A percentile compares a stretch with the other conserved stretches of the same genome.
phyloP scores from a whole-genome alignment of 1,284 basidiomycete species.

The Cryptococcus floricola region DNA sequence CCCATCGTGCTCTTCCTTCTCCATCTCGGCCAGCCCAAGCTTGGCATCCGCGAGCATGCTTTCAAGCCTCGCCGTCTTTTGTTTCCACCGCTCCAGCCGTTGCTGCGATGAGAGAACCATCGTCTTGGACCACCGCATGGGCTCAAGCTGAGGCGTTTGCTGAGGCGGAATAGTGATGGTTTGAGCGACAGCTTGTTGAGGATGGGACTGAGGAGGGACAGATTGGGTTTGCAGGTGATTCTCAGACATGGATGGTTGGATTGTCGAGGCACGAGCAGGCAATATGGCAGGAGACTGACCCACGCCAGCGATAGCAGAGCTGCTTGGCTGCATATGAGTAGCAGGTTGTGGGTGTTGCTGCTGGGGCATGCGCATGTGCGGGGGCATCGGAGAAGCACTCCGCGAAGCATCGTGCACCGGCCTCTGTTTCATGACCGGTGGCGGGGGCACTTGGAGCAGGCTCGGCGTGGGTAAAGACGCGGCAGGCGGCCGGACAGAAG shows the following conservation, averaged over 20 bases:
- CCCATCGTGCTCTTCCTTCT: constrained; percentile 10
- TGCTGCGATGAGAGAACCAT: constrained; percentile 4
- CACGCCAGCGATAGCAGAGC: constrained; percentile 6
- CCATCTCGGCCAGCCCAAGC: constrained; percentile 4
- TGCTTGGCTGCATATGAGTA: constrained; percentile 12
- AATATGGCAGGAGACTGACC: constrained; percentile 10
- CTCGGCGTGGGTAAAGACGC: constrained; percentile 10
- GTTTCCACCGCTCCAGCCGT: constrained; percentile 1
- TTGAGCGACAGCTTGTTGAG: background rate
- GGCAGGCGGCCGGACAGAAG: constrained; percentile 11
- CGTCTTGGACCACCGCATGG: background rate
- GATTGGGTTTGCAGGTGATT: background rate
- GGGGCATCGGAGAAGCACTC: constrained; percentile 15
- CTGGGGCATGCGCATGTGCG: constrained; percentile 3
- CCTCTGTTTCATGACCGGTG: constrained; percentile 7
- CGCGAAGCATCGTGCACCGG: constrained; percentile 9
- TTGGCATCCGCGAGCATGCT: constrained; percentile 9
- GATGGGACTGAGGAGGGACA: background rate
- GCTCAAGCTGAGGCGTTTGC: background rate
- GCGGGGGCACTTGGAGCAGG: constrained; percentile 17
- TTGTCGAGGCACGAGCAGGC: constrained; percentile 10
- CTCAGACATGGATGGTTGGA: constrained; percentile 6
- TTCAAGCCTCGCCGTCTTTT: constrained; percentile 8
- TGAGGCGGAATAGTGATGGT: background rate
- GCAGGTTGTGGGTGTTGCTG: constrained; percentile 2